Conservation (phyloP, 2,329 filamentous ascomycete genomes). For the Westerdykella aurantiaca region DNA sequence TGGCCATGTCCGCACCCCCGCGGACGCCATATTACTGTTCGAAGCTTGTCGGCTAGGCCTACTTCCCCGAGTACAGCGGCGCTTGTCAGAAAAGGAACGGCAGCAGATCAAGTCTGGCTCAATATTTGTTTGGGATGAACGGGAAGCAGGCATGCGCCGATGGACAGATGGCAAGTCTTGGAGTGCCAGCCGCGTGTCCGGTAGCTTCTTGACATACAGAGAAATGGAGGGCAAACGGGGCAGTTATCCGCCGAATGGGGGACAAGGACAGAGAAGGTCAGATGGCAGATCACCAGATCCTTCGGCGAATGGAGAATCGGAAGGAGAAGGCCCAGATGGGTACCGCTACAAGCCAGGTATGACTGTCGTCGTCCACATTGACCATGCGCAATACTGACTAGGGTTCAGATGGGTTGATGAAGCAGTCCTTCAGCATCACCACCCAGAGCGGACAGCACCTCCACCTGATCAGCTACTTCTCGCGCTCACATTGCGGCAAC, state of each 20-base stretch:
- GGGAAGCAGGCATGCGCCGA: slow-evolving; percentile 93
- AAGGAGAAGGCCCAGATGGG: slow-evolving; percentile 55
- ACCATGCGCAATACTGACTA: neutral
- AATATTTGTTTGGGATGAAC: slow-evolving; percentile 99
- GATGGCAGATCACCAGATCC: slow-evolving; percentile 75
- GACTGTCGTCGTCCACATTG: slow-evolving; percentile 23
- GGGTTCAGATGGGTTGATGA: slow-evolving; percentile 77
- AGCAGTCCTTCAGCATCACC: slow-evolving; percentile 99
- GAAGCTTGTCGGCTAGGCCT: slow-evolving; percentile 89
- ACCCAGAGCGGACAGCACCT: slow-evolving; percentile 85
- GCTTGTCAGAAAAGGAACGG: slow-evolving; percentile 92
- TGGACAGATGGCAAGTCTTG: slow-evolving; percentile 99
- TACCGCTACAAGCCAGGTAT: slow-evolving; percentile 54
- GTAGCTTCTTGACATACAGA: slow-evolving; percentile 93
- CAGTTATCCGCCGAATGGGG: slow-evolving; percentile 35
- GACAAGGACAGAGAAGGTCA: slow-evolving; percentile 30
- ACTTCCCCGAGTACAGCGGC: slow-evolving; percentile 83
- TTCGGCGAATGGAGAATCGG: slow-evolving; percentile 73
- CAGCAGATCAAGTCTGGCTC: slow-evolving; percentile 95
- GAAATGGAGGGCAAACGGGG: slow-evolving; percentile 99
- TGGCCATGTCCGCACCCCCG: slow-evolving; percentile 90
- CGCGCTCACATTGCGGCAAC: slow-evolving; percentile 67
- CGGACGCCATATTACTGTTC: slow-evolving; percentile 96
- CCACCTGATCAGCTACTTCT: slow-evolving; percentile 96
- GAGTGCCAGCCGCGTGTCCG: slow-evolving; percentile 95